These are phyloP conservation scores for Bryum argenteum DNA, from an alignment of 225 moss, liverwort and hornwort species.

Conservation along the genomic window DNA sequence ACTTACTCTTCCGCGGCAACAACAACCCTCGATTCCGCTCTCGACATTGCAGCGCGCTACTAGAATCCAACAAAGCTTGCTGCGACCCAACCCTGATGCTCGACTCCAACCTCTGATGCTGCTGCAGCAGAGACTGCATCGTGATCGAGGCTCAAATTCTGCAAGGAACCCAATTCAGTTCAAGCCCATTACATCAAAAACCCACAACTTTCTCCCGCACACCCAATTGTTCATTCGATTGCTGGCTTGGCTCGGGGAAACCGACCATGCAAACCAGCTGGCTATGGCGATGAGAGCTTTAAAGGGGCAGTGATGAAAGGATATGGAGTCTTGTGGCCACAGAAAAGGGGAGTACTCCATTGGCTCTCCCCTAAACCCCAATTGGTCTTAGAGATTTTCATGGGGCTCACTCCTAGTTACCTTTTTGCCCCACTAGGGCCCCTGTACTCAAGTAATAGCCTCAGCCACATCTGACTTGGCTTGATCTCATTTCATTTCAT, in stretches of 20 bases:
- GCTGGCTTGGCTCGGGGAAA: background rate
- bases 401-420: background rate
- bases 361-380: constrained; percentile 9
- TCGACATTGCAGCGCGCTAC: constrained; percentile 33
- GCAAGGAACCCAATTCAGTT: background rate
- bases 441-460: background rate
- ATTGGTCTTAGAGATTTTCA: background rate
- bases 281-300: constrained; percentile 3
- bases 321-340: constrained; percentile 47
- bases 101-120: constrained; percentile 5
- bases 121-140: constrained; percentile 31
- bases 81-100: constrained; percentile 28
- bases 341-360: constrained; percentile 7
- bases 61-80: constrained; percentile 4
- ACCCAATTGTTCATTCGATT: too few species aligned
- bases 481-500: too few species aligned
- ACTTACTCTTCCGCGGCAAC: background rate
- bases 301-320: constrained; percentile 17
- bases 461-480: constrained; percentile 39
- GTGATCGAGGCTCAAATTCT: background rate
- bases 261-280: constrained; percentile 9
- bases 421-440: too few species aligned
- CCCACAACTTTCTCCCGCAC: too few species aligned
- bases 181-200: background rate
- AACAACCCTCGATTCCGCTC: constrained; percentile 28